Evolutionary conservation across 805 yeast species (phyloP).

Genomic region (Candida easanensis): DNA sequence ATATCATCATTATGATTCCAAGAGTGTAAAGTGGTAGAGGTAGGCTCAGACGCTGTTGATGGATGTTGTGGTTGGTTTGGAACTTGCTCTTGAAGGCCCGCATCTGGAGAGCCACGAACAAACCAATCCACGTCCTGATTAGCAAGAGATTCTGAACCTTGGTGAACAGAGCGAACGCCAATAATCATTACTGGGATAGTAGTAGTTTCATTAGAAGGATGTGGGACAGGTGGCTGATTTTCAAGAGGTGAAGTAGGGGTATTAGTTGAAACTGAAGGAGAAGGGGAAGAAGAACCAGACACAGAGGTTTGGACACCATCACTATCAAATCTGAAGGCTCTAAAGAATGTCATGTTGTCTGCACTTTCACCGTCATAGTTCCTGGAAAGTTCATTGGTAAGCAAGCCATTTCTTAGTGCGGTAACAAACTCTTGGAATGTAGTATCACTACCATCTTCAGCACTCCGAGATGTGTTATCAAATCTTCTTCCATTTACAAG

Average conservation of each 20-base stretch:
- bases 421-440: slow-evolving; percentile 44
- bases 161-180: slow-evolving; percentile 42
- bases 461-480: slow-evolving; percentile 25
- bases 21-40: too few species aligned
- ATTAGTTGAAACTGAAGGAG: neutral
- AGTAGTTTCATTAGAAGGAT: slow-evolving; percentile 3
- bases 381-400: slow-evolving; percentile 37
- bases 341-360: slow-evolving; percentile 33
- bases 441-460: slow-evolving; percentile 14
- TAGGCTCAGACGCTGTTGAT: too few species aligned
- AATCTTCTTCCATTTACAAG: slow-evolving; percentile 28
- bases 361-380: slow-evolving; percentile 8
- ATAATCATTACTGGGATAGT: slow-evolving; percentile 47
- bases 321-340: slow-evolving; percentile 42
- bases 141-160: slow-evolving; percentile 14
- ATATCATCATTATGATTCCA: slow-evolving; percentile 5
- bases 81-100: too few species aligned
- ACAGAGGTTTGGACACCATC: slow-evolving; percentile 8
- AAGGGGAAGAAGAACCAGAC: too few species aligned
- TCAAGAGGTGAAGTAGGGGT: neutral
- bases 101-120: slow-evolving; percentile 8
- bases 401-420: slow-evolving; percentile 38
- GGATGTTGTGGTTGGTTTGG: too few species aligned
- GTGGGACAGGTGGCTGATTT: neutral
- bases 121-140: slow-evolving; percentile 16